A percentile compares a stretch with the other conserved stretches of the same genome.
Conservation (phyloP, 108 stramenopile genomes). For the Phaeodactylum tricornutum region DNA sequence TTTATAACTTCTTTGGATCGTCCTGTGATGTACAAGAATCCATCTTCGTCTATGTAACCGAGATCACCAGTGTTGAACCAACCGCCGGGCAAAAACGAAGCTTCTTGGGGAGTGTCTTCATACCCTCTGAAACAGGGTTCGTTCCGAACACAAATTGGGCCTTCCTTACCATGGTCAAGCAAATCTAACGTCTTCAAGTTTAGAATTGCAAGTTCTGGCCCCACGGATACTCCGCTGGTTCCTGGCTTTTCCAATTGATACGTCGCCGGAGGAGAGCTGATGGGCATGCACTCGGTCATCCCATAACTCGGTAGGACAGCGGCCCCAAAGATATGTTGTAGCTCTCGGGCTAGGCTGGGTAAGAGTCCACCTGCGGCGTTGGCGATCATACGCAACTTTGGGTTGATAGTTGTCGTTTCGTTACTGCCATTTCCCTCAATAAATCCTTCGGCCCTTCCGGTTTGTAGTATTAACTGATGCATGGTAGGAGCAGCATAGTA, state of each 20-base stretch:
- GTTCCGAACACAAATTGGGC: constrained; percentile 31
- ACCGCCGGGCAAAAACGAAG: constrained; percentile 32
- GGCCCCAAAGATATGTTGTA: constrained; percentile 26
- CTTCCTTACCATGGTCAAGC: constrained; percentile 15
- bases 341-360: constrained; percentile 33
- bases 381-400: constrained; percentile 46
- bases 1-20: constrained; percentile 81
- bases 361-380: constrained; percentile 61
- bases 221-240: constrained; percentile 33
- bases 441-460: constrained; percentile 5
- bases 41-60: constrained; percentile 59
- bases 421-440: not conserved
- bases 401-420: not conserved
- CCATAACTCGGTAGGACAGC: constrained; percentile 51
- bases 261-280: constrained; percentile 38
- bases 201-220: constrained; percentile 37
- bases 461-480: constrained; percentile 50
- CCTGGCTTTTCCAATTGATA: constrained; percentile 45
- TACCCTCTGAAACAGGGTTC: constrained; percentile 31
- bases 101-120: not conserved
- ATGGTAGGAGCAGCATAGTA: constrained; percentile 71
- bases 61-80: constrained; percentile 82
- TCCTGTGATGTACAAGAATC: constrained; percentile 64
- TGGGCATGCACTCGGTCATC: constrained; percentile 79
- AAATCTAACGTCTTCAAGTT: constrained; percentile 6